Evolutionary conservation across 495 filamentous ascomycete species (phyloP), one percentile per base, ranked within the genome.

Genomic region (Aspergillus funiculosus): DNA sequence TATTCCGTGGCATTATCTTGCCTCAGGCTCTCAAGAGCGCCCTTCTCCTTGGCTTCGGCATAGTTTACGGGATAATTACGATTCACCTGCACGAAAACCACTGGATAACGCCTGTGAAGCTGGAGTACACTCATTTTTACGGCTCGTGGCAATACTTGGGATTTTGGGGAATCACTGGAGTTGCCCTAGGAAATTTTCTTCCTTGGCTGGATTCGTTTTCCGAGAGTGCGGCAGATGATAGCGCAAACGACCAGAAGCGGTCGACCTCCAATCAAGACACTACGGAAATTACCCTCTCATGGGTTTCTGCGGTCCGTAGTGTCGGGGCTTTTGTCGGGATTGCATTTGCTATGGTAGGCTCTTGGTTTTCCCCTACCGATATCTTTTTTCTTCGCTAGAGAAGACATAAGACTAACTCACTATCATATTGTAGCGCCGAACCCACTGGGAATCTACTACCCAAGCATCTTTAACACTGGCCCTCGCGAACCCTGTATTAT

Each of bases 291-390:
- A 60, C 61, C 13, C 73, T 77, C 1, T 86, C 88, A 48, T 96
- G 88, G 90, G 81, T 82, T 29, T 78, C 85, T 22, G 85, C 85
- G 7, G 80, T 96, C 14, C 74, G 92, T 43, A 87, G 89, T 48
- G 81, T 97, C 30, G 94, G 92, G 27, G 89, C 88, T 11, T 96
- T 98, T 66, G 81, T 95, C 18, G 92, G 92, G 9, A 92, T 98
- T 62, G 89, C 89, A 14, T 97, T 95, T 71, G 92, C 92, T 13
- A 95, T 98, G 73, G 86, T 91, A 73, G 63, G 81, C 72, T 14
- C n/a, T 5, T 13, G n/a, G n/a, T n/a, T n/a, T n/a, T n/a, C n/a
- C n/a, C 20, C 40, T 9, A 9, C 10, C 0, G 20, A 14, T 19
- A 26, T 14, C 0, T 37, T 20, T 21, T 19, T 29, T 36, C 14